These are phyloP conservation scores for Pleurotus tuber-regium DNA, from an alignment of 768 basidiomycete species.

Conservation along the genomic window DNA sequence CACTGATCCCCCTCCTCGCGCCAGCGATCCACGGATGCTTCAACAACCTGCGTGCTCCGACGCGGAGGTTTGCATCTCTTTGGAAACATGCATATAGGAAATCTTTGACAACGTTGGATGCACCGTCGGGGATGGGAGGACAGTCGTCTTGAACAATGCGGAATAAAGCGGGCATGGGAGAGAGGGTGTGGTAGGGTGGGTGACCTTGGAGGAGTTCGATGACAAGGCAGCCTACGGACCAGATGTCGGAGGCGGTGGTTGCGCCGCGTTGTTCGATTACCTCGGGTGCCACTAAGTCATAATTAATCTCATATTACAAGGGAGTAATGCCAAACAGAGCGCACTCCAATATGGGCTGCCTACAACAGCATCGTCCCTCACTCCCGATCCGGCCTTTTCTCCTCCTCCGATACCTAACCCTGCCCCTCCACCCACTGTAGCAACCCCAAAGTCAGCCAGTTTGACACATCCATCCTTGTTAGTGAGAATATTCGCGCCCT, in stretches of 20 bases:
- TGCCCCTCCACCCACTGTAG: slow-evolving; percentile 31
- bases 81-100: slow-evolving; percentile 98
- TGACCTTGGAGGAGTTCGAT: slow-evolving; percentile 91
- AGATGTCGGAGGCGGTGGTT: slow-evolving; percentile 96
- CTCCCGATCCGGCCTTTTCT: slow-evolving; percentile 62
- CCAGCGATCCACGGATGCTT: slow-evolving; percentile 96
- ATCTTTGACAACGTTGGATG: slow-evolving; percentile 93
- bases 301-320: slow-evolving; percentile 9
- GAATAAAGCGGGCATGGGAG: slow-evolving; percentile 98
- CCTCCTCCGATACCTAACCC: slow-evolving; percentile 30
- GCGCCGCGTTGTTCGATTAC: slow-evolving; percentile 98
- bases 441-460: slow-evolving; percentile 98
- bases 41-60: slow-evolving; percentile 90
- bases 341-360: slow-evolving; percentile 98
- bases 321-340: slow-evolving; percentile 27
- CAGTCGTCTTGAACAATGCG: slow-evolving; percentile 98
- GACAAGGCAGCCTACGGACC: slow-evolving; percentile 92
- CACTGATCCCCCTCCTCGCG: slow-evolving; percentile 69
- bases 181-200: slow-evolving; percentile 93
- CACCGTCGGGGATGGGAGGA: slow-evolving; percentile 94
- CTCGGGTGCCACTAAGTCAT: slow-evolving; percentile 86
- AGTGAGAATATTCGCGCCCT: slow-evolving; percentile 97
- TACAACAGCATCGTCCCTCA: slow-evolving; percentile 88
- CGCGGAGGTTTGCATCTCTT: slow-evolving; percentile 93
- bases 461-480: slow-evolving; percentile 99